These are phyloP conservation scores for Pyrus betulifolia DNA, from an alignment of 306 rosid species.

Conservation along the genomic window DNA sequence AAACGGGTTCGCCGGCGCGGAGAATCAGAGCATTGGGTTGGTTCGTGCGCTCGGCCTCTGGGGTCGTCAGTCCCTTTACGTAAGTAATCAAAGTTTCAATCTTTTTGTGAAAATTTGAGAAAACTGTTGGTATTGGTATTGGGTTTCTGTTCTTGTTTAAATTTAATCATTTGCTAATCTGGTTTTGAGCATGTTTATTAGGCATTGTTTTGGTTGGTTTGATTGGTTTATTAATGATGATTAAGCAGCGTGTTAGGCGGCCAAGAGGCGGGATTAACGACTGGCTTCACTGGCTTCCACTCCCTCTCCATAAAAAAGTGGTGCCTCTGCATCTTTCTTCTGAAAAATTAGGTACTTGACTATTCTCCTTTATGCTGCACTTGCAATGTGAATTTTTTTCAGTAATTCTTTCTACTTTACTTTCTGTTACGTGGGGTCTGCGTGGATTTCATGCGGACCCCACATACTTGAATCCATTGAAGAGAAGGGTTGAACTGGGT, in stretches of 20 bases:
- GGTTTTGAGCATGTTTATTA: background rate
- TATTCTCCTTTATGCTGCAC: background rate
- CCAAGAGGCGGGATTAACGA: conserved; percentile 74
- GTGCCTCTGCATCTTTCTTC: conserved; percentile 7
- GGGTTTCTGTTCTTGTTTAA: background rate
- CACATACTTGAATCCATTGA: background rate
- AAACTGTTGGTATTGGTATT: background rate
- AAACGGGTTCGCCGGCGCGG: conserved; percentile 85
- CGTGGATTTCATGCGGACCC: background rate
- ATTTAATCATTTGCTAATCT: background rate
- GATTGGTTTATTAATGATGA: background rate
- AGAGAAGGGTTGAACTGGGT: background rate
- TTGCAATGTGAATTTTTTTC: background rate
- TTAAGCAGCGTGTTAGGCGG: conserved; percentile 66
- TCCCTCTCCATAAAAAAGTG: conserved; percentile 50
- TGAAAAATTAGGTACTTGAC: conserved; percentile 36
- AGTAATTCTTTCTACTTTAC: background rate
- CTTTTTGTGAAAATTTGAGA: background rate
- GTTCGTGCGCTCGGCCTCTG: conserved; percentile 82
- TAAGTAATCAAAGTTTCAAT: conserved; percentile 24
- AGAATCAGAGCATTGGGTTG: conserved; percentile 79
- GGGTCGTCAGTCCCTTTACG: conserved; percentile 44
- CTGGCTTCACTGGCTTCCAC: conserved; percentile 88
- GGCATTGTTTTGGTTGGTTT: background rate
- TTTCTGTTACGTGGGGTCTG: background rate